Percentiles rank a stretch among this genome's conserved stretches.
Conservation (phyloP, 2,329 filamentous ascomycete genomes). For the Penicillium nordicum region DNA sequence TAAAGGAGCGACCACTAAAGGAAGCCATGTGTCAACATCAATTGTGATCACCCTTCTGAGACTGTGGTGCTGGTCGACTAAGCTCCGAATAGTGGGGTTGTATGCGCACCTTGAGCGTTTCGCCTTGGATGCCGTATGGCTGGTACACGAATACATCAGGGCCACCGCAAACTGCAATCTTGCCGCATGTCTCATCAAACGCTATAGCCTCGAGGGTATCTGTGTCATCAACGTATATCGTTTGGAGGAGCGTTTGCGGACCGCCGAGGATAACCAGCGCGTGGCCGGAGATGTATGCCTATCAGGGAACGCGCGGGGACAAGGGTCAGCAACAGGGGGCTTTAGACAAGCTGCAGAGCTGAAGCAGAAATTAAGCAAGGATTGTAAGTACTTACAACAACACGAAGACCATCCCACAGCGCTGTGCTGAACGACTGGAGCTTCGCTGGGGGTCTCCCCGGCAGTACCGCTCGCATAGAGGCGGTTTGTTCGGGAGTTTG, state of each 20-base stretch:
- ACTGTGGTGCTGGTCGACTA: background rate
- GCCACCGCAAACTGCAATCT: constrained; percentile 73
- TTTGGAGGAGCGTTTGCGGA: constrained; percentile 74
- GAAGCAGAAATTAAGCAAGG: background rate
- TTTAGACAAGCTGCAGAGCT: background rate
- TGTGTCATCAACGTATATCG: constrained; percentile 78
- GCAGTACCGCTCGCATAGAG: constrained; percentile 74
- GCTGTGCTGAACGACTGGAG: constrained; percentile 73
- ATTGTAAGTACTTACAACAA: constrained; percentile 59
- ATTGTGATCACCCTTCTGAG: background rate
- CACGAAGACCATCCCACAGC: constrained; percentile 67
- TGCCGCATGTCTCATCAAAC: constrained; percentile 77
- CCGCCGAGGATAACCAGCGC: constrained; percentile 79
- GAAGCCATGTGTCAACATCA: constrained; percentile 18
- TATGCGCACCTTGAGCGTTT: constrained; percentile 65
- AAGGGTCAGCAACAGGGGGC: constrained; percentile 10
- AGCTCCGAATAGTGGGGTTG: constrained; percentile 13
- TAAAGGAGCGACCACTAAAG: constrained; percentile 58
- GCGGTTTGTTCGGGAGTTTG: constrained; percentile 29
- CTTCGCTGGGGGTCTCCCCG: constrained; percentile 72
- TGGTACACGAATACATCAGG: constrained; percentile 71
- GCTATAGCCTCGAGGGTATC: constrained; percentile 69
- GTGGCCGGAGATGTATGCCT: constrained; percentile 88
- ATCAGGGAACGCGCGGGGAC: constrained; percentile 14
- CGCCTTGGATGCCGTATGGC: constrained; percentile 67